Percentiles rank a stretch among this genome's conserved stretches.
phyloP scores from a whole-genome alignment of 176 grass and related monocot species.

The Urochloa ruziziensis region DNA sequence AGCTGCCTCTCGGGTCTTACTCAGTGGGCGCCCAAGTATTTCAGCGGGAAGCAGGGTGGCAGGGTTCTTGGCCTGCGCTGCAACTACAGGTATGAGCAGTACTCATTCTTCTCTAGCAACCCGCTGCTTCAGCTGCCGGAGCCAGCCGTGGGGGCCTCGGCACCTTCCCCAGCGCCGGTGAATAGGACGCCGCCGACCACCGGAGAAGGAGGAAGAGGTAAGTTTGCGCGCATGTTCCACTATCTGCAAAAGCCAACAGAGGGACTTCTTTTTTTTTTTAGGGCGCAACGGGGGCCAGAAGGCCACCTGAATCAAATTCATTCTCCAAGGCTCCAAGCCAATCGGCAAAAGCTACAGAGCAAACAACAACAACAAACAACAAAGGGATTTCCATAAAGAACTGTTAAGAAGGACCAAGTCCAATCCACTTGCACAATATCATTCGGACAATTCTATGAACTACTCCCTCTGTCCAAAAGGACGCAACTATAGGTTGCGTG shows the following conservation, averaged over 20 bases:
- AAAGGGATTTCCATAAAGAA: background rate
- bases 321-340: too few species aligned
- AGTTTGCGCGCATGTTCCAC: background rate
- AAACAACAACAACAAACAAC: too few species aligned
- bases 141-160: background rate
- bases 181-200: background rate
- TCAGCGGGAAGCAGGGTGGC: background rate
- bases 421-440: background rate
- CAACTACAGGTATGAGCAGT: slow-evolving; percentile 40
- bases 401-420: background rate
- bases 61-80: background rate
- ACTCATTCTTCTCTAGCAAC: background rate
- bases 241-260: too few species aligned
- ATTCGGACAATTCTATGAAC: too few species aligned
- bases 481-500: too few species aligned
- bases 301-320: too few species aligned
- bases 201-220: background rate
- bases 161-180: background rate
- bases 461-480: too few species aligned
- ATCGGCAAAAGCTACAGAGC: too few species aligned
- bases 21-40: accelerated
- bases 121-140: slow-evolving; percentile 33
- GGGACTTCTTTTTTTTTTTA: too few species aligned
- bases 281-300: too few species aligned
- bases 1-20: background rate